phyloP scores from a whole-genome alignment of 1,284 basidiomycete species.

The Moniliophthora roreri region DNA sequence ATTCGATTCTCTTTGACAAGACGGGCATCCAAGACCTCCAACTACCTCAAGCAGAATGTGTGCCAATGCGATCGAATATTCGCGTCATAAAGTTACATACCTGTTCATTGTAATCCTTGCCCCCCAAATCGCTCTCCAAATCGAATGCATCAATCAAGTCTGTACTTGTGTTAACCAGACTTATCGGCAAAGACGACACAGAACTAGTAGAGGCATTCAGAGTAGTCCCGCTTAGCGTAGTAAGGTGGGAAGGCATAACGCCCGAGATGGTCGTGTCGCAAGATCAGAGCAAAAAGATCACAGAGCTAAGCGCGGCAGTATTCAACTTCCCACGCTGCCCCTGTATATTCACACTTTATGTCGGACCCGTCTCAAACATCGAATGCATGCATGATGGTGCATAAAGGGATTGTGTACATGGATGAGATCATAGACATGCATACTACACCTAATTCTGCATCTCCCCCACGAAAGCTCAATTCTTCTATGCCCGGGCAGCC shows the following conservation, averaged over 20 bases:
- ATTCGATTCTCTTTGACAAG: slow-evolving; percentile 75
- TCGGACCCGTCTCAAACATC: too few relatives aligned
- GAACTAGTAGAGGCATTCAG: background rate
- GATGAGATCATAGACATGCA: slow-evolving; percentile 12
- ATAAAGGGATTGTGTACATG: slow-evolving; percentile 15
- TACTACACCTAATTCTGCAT: slow-evolving; percentile 10
- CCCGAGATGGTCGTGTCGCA: background rate
- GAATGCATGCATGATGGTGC: background rate
- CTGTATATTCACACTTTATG: too few relatives aligned
- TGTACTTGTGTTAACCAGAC: slow-evolving; percentile 5
- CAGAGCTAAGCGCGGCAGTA: too few relatives aligned
- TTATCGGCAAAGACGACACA: slow-evolving; percentile 9
- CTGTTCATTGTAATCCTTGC: slow-evolving; percentile 44
- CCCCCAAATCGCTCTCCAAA: slow-evolving; percentile 44
- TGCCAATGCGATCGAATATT: background rate
- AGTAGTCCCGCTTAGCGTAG: background rate
- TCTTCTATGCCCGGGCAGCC: slow-evolving; percentile 57
- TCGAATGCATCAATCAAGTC: slow-evolving; percentile 21
- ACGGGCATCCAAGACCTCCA: slow-evolving; percentile 64
- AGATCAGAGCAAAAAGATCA: too few relatives aligned
- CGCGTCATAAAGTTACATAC: slow-evolving; percentile 23
- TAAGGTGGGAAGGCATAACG: background rate
- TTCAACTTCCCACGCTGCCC: too few relatives aligned
- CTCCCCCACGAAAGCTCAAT: background rate
- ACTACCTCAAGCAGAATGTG: slow-evolving; percentile 35